Evolutionary conservation across 257 asterid species (phyloP), one percentile per base, ranked within the genome.

Genomic region (Rauvolfia tetraphylla): DNA sequence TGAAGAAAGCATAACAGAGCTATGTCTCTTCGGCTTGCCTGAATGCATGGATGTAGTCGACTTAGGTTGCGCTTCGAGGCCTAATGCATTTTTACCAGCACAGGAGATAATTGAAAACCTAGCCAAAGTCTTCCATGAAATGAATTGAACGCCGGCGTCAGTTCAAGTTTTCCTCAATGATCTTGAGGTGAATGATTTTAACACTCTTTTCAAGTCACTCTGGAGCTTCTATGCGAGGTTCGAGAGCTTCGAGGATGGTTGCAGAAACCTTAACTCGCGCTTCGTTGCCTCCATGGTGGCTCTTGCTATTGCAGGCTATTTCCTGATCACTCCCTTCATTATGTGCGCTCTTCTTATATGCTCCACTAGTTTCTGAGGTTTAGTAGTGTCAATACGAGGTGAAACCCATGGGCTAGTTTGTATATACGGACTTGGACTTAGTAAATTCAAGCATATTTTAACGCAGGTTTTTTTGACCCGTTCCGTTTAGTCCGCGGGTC

Each of bases 241-340:
- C 5, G 44, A 41, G 5, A 41, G 4, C 5, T 9, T 41, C 8
- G 44, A 41, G 8, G 44, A 41, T 6, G 5, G 44, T 6, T n/a
- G n/a, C n/a, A 41, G 44, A 6, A 41, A 41, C 44, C 8, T 9
- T 4, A 41, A 41, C 5, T 41, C 74, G 36, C 73, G 82, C 27
- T 79, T 67, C 14, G 3, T 79, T 53, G 49, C 71, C 12, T 69
- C 71, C 15, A 54, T 67, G 62, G 79, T 20, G 82, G 79, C 5
- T 79, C 82, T 13, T 79, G 66, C 58, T 36, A 79, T 56, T 63
- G 74, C 6, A 79, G 82, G 25, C 75, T 79, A 17, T 79, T 79
- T 7, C 75, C 82, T 3, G 61, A 74, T 0, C 31, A 66, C 20
- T 65, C 75, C 7, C 1, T 73, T 0, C 82, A 79, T 53, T 54